phyloP scores from a whole-genome alignment of 169 alveolate species.

The Plasmodium ovale region DNA sequence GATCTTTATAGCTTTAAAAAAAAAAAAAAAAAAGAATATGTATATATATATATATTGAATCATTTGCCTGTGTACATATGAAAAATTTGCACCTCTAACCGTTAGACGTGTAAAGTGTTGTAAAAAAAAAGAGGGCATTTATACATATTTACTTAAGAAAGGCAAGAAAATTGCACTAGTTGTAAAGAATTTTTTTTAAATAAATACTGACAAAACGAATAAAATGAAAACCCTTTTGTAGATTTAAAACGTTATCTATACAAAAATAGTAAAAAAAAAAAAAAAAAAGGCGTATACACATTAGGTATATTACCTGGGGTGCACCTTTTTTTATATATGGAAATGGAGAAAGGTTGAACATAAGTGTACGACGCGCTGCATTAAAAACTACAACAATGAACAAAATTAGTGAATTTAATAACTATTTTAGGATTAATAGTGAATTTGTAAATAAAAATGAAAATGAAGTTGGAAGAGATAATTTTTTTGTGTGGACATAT shows the following conservation, averaged over 20 bases:
- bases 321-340: neutral
- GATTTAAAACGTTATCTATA: neutral
- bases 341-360: neutral
- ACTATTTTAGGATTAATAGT: slow-evolving; percentile 66
- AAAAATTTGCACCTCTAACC: too few species aligned
- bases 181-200: too few species aligned
- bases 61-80: too few species aligned
- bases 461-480: slow-evolving; percentile 4
- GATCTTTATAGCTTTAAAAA: too few species aligned
- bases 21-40: too few species aligned
- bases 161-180: too few species aligned
- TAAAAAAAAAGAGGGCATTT: too few species aligned
- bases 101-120: too few species aligned
- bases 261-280: neutral
- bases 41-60: too few species aligned
- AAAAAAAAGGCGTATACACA: neutral
- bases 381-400: slow-evolving; percentile 29
- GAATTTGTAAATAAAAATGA: slow-evolving; percentile 49
- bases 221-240: neutral
- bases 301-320: neutral
- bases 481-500: slow-evolving; percentile 70
- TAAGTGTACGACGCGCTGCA: neutral
- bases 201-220: neutral
- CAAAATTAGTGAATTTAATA: slow-evolving; percentile 34
- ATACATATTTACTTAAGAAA: too few species aligned